Evolutionary conservation across 257 asterid genomes (phyloP).

Genomic region (Osmanthus fragrans): DNA sequence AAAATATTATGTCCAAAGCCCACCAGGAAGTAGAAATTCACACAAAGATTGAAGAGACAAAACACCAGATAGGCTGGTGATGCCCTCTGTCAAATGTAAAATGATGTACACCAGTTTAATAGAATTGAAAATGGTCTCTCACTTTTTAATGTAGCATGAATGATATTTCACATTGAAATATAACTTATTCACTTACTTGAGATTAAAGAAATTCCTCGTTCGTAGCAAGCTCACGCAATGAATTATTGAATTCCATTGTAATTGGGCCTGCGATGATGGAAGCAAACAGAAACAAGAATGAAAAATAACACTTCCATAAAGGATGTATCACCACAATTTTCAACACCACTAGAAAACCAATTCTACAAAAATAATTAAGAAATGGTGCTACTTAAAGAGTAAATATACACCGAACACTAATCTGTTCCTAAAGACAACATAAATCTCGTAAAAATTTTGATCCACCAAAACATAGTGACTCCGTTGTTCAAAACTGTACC

Average conservation of each 20-base stretch:
- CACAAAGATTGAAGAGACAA: slow-evolving; percentile 11
- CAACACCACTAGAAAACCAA: not conserved
- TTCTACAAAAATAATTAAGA: slow-evolving; percentile 7
- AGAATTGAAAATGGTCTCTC: not conserved
- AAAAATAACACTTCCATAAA: not conserved
- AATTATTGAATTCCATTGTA: slow-evolving; percentile 67
- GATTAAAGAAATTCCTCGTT: slow-evolving; percentile 96
- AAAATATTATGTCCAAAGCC: slow-evolving; percentile 6
- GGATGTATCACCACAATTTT: not conserved
- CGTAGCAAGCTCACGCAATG: slow-evolving; percentile 82
- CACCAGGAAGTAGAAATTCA: slow-evolving; percentile 17
- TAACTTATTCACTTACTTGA: slow-evolving; percentile 58
- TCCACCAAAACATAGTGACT: too few relatives aligned
- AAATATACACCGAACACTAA: not conserved
- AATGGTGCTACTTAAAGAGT: too few relatives aligned
- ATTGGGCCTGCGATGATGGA: slow-evolving; percentile 68
- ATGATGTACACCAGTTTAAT: slow-evolving; percentile 3
- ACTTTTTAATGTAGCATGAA: slow-evolving; percentile 7
- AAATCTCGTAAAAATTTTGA: not conserved
- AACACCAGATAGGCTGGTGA: not conserved
- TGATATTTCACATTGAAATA: slow-evolving; percentile 3
- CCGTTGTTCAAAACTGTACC: too few relatives aligned
- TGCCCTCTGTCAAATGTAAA: not conserved
- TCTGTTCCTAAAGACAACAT: not conserved
- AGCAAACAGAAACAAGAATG: slow-evolving; percentile 28